These are phyloP conservation scores for Penicillium brasilianum DNA, from an alignment of 2,329 filamentous ascomycete species.

Conservation along the genomic window DNA sequence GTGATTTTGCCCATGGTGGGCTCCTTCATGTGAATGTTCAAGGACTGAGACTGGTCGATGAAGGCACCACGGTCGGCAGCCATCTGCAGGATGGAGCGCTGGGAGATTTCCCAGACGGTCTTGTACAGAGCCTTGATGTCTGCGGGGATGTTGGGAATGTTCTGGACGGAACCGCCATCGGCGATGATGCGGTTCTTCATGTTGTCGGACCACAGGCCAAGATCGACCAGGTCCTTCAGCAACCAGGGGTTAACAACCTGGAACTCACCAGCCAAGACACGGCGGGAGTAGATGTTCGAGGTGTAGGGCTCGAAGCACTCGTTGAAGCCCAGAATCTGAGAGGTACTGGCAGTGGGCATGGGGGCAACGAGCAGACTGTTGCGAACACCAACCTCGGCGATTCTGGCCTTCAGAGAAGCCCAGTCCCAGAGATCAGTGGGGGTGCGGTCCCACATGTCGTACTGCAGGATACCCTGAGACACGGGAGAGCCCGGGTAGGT, in stretches of 20 bases:
- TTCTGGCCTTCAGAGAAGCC: slow-evolving; percentile 83
- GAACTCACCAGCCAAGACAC: slow-evolving; percentile 97
- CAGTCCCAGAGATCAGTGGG: slow-evolving; percentile 97
- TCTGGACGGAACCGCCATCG: slow-evolving; percentile 92
- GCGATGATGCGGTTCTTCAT: slow-evolving; percentile 99
- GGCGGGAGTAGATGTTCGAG: slow-evolving; percentile 98
- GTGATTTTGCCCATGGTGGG: slow-evolving; percentile 99
- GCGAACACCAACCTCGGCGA: slow-evolving; percentile 89
- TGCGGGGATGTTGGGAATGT: slow-evolving; percentile 92
- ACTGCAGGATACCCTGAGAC: slow-evolving; percentile 94
- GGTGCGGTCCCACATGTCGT: slow-evolving; percentile 97
- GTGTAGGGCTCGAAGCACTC: slow-evolving; percentile 99
- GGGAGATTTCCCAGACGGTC: slow-evolving; percentile 99
- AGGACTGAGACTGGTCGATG: slow-evolving; percentile 97
- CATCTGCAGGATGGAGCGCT: slow-evolving; percentile 96
- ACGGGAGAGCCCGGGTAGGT: slow-evolving; percentile 93
- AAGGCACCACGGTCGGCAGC: slow-evolving; percentile 97
- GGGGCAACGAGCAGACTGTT: slow-evolving; percentile 95
- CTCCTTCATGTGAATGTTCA: slow-evolving; percentile 99
- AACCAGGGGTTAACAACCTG: slow-evolving; percentile 99
- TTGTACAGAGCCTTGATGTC: slow-evolving; percentile 98
- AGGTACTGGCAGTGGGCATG: slow-evolving; percentile 97
- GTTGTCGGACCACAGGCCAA: slow-evolving; percentile 97
- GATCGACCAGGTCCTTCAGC: slow-evolving; percentile 95
- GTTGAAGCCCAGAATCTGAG: slow-evolving; percentile 98